These are phyloP conservation scores for Penicillium antarcticum DNA, from an alignment of 495 filamentous ascomycete genomes.

Conservation along the genomic window DNA sequence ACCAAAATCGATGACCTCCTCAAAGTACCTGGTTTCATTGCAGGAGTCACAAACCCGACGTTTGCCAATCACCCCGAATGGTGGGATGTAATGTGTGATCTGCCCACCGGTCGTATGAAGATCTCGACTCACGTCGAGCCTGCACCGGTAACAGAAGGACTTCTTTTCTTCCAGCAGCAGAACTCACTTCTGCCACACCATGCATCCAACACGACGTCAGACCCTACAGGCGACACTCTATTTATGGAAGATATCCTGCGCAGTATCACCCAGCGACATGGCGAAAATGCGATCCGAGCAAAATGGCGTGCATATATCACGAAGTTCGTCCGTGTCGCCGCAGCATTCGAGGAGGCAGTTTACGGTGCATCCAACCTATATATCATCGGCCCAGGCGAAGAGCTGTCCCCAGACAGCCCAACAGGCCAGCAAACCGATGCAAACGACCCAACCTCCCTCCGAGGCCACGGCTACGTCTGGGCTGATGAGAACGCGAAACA, in stretches of 20 bases:
- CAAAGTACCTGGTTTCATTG: slow-evolving; percentile 95
- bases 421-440: slow-evolving; percentile 42
- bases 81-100: slow-evolving; percentile 97
- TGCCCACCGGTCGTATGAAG: slow-evolving; percentile 88
- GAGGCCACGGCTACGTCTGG: slow-evolving; percentile 96
- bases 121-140: slow-evolving; percentile 80
- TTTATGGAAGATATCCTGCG: slow-evolving; percentile 85
- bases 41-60: slow-evolving; percentile 94
- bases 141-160: slow-evolving; percentile 74
- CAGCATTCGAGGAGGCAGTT: slow-evolving; percentile 92
- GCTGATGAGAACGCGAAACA: slow-evolving; percentile 73
- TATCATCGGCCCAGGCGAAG: slow-evolving; percentile 64
- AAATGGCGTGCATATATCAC: slow-evolving; percentile 89
- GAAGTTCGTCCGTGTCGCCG: slow-evolving; percentile 86
- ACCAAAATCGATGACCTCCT: slow-evolving; percentile 97
- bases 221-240: slow-evolving; percentile 81
- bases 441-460: slow-evolving; percentile 56
- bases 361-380: slow-evolving; percentile 90
- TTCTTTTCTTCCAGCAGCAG: slow-evolving; percentile 82
- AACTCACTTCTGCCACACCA: slow-evolving; percentile 52
- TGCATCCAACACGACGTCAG: slow-evolving; percentile 44
- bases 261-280: slow-evolving; percentile 80
- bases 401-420: slow-evolving; percentile 45
- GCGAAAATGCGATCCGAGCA: slow-evolving; percentile 82
- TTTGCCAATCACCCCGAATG: slow-evolving; percentile 94